Conservation (phyloP, 2,329 filamentous ascomycete species). For the Colletotrichum noveboracense region DNA sequence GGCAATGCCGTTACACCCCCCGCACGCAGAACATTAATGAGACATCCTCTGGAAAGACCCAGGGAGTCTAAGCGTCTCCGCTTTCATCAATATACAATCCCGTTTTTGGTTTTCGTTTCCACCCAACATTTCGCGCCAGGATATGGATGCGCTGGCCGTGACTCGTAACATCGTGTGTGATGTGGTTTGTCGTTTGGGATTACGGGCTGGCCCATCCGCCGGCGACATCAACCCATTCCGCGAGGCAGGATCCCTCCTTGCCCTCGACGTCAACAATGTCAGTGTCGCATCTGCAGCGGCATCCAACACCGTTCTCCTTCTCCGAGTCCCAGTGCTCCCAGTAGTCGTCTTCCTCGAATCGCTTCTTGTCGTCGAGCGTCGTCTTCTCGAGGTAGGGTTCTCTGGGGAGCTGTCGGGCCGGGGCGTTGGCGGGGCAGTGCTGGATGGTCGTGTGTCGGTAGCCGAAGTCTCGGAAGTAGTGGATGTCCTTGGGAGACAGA, state of each 20-base stretch:
- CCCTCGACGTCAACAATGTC: conserved; percentile 98
- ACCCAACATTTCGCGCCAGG: conserved; percentile 4
- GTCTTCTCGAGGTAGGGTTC: conserved; percentile 83
- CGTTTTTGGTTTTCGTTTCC: conserved; percentile 1
- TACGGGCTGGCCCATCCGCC: conserved; percentile 80
- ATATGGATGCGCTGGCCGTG: not conserved
- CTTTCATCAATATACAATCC: conserved; percentile 21
- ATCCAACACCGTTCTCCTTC: conserved; percentile 96
- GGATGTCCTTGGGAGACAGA: conserved; percentile 81
- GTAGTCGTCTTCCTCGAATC: conserved; percentile 92
- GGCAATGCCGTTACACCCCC: conserved; percentile 15
- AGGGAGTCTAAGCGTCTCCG: not conserved
- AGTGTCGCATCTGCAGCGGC: conserved; percentile 94
- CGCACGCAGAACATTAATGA: conserved; percentile 10
- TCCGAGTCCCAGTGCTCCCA: conserved; percentile 88
- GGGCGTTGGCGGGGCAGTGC: conserved; percentile 96
- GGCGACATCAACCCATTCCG: conserved; percentile 97
- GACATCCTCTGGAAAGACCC: not conserved
- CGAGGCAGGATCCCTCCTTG: conserved; percentile 92
- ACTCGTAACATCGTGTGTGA: conserved; percentile 16
- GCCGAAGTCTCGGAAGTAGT: conserved; percentile 99
- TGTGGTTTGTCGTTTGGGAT: not conserved
- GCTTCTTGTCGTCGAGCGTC: conserved; percentile 80
- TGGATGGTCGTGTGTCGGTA: conserved; percentile 99
- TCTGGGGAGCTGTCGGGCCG: conserved; percentile 81